These are phyloP conservation scores for Rhinocladiella similis DNA, from an alignment of 2,329 filamentous ascomycete species.

Conservation along the genomic window DNA sequence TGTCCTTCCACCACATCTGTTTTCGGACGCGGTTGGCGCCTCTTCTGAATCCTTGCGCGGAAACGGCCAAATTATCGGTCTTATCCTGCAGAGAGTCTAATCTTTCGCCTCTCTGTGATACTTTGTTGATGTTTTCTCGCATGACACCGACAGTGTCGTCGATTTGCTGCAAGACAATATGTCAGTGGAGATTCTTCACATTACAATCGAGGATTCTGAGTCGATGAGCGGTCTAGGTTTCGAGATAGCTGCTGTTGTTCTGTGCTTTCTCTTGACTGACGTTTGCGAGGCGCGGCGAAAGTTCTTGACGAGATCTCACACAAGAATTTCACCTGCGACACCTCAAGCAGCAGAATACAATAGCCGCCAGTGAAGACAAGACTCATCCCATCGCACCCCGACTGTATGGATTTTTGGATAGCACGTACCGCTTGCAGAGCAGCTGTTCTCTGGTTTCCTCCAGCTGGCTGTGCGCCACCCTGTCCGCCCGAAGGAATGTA, in stretches of 20 bases:
- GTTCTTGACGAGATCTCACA: neutral
- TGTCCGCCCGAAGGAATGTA: constrained; percentile 72
- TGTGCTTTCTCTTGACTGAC: neutral
- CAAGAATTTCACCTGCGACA: constrained; percentile 9
- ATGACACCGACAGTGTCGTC: constrained; percentile 93
- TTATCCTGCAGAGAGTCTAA: constrained; percentile 89
- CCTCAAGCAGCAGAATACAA: constrained; percentile 3
- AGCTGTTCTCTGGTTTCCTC: constrained; percentile 63
- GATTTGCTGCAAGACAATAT: constrained; percentile 72
- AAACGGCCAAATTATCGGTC: constrained; percentile 87
- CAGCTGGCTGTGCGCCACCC: constrained; percentile 40
- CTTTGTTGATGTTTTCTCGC: constrained; percentile 96
- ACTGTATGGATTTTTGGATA: neutral
- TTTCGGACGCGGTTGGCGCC: constrained; percentile 95
- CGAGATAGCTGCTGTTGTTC: neutral
- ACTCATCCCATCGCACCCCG: neutral
- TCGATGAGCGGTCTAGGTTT: neutral
- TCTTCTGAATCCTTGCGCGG: constrained; percentile 91
- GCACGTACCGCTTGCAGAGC: constrained; percentile 79
- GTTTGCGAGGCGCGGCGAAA: neutral
- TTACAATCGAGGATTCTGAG: no score
- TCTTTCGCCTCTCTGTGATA: constrained; percentile 86
- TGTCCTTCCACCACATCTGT: constrained; percentile 99
- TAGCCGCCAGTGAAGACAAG: neutral
- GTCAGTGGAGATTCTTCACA: neutral